Base-by-base conservation (phyloP, 768 basidiomycete genomes). In the Amanita polypyramis region DNA sequence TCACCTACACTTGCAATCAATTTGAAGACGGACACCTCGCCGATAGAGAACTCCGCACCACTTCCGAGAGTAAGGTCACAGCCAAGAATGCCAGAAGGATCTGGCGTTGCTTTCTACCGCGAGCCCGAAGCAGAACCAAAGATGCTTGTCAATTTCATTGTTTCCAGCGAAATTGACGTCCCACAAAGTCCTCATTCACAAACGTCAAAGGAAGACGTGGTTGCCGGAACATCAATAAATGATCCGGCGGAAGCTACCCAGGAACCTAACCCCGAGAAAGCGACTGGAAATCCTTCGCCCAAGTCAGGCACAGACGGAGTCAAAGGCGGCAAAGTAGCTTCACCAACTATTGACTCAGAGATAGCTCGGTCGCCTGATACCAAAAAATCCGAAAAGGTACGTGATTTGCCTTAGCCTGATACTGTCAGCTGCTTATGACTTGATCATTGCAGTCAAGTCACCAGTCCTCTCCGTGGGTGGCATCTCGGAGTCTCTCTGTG, bases 91-190 rank as follows among this genome's bases (percentile, higher is more conserved):
- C 83, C 84, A 42, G 76, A 67, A 45, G 85, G 84, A 17, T 79
- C 82, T 39, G 74, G 72, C 35, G 80, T 88, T 46, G 85, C 80
- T 30, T 85, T 85, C 63, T 81, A 81, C 61, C 80, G 83, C 33
- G 76, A 79, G 12, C 68, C 73, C 27, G 69, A 67, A 49, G 65
- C 65, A 32, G 74, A 78, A 55, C 55, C 70, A 3, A 74, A 70
- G 47, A 59, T 70, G 12, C 53, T 69, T 8, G 83, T 89, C 49
- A 80, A 76, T 52, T 92, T 92, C 65, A 85, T 80, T 40, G 84
- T 91, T 38, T 75, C 68, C 47, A 90, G 87, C 57, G 89, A 91
- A 62, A 58, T 91, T 45, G 86, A 88, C 37, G 72, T 69, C 42
- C 60, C 44, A 40, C 55, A 56, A 46, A 50, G 39, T 32, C 55